phyloP scores from a whole-genome alignment of 1,284 basidiomycete species.

The Volvariella volvacea region DNA sequence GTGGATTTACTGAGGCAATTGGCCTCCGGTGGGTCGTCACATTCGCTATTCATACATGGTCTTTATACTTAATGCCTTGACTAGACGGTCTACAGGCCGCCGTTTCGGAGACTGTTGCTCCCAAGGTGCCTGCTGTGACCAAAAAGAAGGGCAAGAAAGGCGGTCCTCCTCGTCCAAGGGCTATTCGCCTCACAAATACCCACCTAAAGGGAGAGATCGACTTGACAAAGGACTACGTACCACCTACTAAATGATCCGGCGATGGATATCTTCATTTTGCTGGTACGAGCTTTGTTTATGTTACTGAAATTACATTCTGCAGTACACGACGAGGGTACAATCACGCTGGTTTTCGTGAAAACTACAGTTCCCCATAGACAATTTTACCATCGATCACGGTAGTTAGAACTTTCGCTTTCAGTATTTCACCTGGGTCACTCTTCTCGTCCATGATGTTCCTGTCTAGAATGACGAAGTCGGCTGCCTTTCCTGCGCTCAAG shows the following conservation, averaged over 20 bases:
- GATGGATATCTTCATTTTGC: too few species aligned
- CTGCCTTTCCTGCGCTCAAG: constrained; percentile 68
- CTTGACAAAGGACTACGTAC: constrained; percentile 64
- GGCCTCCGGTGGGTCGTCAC: constrained; percentile 45
- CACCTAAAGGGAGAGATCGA: constrained; percentile 83
- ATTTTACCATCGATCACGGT: constrained; percentile 62
- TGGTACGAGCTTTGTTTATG: too few species aligned
- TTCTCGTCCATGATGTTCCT: constrained; percentile 71
- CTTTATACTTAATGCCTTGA: neutral
- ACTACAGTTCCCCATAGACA: constrained; percentile 42
- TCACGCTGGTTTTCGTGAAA: too few species aligned
- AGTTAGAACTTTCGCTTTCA: constrained; percentile 31
- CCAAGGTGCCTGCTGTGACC: constrained; percentile 41
- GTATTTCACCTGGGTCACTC: constrained; percentile 33
- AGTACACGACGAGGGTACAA: neutral
- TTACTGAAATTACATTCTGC: neutral
- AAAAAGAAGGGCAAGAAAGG: constrained; percentile 80
- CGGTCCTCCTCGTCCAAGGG: constrained; percentile 65
- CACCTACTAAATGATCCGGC: constrained; percentile 34
- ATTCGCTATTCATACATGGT: neutral
- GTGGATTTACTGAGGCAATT: constrained; percentile 75
- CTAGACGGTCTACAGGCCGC: constrained; percentile 77
- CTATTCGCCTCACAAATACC: constrained; percentile 80
- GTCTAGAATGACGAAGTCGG: constrained; percentile 82
- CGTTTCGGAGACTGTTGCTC: constrained; percentile 43